Conservation (phyloP, 176 grass and related monocot species). For the Rhynchospora tenuis region DNA sequence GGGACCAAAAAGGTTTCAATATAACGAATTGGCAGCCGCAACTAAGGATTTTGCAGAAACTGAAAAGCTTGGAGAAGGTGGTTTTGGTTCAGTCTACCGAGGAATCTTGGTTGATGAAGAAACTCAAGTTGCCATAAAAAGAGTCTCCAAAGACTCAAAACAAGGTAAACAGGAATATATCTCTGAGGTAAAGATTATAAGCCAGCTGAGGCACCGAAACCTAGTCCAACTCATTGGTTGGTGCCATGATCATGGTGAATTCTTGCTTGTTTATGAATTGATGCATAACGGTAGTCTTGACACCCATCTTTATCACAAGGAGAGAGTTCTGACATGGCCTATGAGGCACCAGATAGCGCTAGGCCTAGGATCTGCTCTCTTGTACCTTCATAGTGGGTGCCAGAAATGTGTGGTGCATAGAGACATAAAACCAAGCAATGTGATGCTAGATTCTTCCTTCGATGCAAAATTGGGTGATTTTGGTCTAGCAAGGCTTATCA, state of each 20-base stretch:
- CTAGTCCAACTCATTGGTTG: too few species aligned
- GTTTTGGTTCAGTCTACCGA: conserved; percentile 42
- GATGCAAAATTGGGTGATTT: too few species aligned
- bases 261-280: too few species aligned
- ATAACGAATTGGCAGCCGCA: conserved; percentile 18
- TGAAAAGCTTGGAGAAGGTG: conserved; percentile 47
- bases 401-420: neutral
- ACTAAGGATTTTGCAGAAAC: conserved; percentile 30
- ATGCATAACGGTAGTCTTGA: neutral
- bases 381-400: conserved; percentile 18
- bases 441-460: neutral
- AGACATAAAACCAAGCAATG: too few species aligned
- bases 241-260: too few species aligned
- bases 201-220: neutral
- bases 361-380: neutral
- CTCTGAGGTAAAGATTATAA: conserved; percentile 8
- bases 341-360: conserved; percentile 24
- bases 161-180: too few species aligned
- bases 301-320: too few species aligned
- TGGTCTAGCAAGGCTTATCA: too few species aligned
- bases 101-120: conserved; percentile 24
- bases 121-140: conserved; percentile 47
- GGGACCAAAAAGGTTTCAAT: neutral
- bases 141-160: too few species aligned
- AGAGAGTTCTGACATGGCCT: conserved; percentile 17